phyloP scores from a whole-genome alignment of 2,329 filamentous ascomycete species.

The Fusarium denticulatum region DNA sequence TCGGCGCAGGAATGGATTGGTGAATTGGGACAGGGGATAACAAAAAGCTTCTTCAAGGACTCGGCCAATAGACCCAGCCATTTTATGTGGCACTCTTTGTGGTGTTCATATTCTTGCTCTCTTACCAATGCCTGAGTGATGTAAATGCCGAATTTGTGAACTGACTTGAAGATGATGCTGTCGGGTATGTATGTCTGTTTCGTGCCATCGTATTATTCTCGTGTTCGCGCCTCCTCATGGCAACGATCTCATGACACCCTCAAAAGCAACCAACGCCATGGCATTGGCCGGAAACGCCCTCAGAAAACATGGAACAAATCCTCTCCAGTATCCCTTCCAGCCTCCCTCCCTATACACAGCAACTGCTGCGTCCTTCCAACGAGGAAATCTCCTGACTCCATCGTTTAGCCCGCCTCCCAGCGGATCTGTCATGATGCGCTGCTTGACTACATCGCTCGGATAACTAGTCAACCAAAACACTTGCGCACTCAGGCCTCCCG shows the following conservation, averaged over 20 bases:
- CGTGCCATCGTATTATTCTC: neutral
- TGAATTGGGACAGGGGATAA: slow-evolving; percentile 43
- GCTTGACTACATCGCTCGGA: slow-evolving; percentile 93
- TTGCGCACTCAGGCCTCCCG: slow-evolving; percentile 90
- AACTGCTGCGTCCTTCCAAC: slow-evolving; percentile 82
- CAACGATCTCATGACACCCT: slow-evolving; percentile 82
- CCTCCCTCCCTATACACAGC: slow-evolving; percentile 82
- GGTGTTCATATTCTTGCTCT: slow-evolving; percentile 34
- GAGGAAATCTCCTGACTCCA: slow-evolving; percentile 72
- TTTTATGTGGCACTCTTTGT: slow-evolving; percentile 46
- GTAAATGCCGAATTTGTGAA: neutral
- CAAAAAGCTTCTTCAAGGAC: slow-evolving; percentile 41
- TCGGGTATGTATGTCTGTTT: slow-evolving; percentile 10
- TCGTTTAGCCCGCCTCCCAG: slow-evolving; percentile 76
- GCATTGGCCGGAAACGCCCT: slow-evolving; percentile 96
- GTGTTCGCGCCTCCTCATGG: slow-evolving; percentile 49
- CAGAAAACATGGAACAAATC: slow-evolving; percentile 92
- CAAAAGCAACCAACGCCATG: slow-evolving; percentile 91
- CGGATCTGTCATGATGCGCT: slow-evolving; percentile 95
- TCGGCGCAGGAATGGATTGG: slow-evolving; percentile 46
- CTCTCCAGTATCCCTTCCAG: slow-evolving; percentile 86
- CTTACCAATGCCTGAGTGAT: neutral
- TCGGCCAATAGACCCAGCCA: slow-evolving; percentile 46
- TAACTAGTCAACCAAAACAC: slow-evolving; percentile 95
- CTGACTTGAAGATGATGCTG: neutral